Evolutionary conservation across 768 basidiomycete species (phyloP), one percentile per base, ranked within the genome.

Genomic region (Hypsizygus marmoreus): DNA sequence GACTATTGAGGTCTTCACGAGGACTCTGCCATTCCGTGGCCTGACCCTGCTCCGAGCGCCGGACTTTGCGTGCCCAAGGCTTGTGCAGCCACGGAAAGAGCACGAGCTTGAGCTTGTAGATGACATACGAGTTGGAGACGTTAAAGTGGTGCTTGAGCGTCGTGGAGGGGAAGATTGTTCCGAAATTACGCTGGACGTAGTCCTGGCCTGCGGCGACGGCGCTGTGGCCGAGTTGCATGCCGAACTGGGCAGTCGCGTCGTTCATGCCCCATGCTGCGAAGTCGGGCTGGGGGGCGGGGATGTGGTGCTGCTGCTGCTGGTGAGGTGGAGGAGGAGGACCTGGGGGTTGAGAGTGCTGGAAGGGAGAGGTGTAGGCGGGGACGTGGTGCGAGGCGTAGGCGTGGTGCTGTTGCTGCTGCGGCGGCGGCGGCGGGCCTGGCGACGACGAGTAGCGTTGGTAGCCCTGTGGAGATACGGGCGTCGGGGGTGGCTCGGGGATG

Each of bases 41-140:
- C 56, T 82, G 78, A 0, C 74, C 67, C 51, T 83, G 72, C 59
- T 91, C 87, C 16, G 81, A 75, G 39, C 89, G 76, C 40, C 69
- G 72, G 9, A 84, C 62, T 49, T 82, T 80, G 6, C 95, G 76
- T 1, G 84, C 77, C 88, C 93, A 95, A 0, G 93, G 89, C 46
- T 79, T 81, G 62, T 98, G 95, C 32, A 84, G 66, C 97, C 97
- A 98, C 0, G 97, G 97, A 55, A 97, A 97, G n/a, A 98, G 70
- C 11, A 99, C 73, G 8, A 98, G 72, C 11, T 80, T 79, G 6
- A 99, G 70, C 63, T 98, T 99, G 56, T 78, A 78, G 32, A 97
- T 84, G 44, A 98, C 97, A 63, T 99, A 99, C 0, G 84, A 86
- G 61, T 97, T 97, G 11, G 91, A 92, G 8, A 99, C 97, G 65